Conservation (phyloP, 495 filamentous ascomycete species). For the Rhypophila decipiens region DNA sequence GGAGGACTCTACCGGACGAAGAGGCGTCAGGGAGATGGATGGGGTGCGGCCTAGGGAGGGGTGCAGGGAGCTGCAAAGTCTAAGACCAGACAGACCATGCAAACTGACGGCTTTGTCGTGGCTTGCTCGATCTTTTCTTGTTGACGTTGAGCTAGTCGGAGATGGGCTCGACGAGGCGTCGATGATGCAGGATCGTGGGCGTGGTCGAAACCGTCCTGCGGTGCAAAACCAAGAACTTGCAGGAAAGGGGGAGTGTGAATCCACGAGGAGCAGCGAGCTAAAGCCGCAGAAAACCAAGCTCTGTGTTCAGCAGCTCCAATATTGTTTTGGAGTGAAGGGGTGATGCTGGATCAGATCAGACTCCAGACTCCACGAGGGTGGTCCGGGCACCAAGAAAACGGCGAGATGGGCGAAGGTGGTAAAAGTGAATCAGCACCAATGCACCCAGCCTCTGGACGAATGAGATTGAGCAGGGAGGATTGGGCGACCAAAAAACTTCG, state of each 20-base stretch:
- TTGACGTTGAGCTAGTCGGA: constrained; percentile 3
- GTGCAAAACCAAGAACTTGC: constrained; percentile 12
- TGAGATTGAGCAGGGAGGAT: constrained; percentile 4
- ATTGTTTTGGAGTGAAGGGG: not conserved
- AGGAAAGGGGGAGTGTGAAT: not conserved
- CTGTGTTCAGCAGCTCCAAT: not conserved
- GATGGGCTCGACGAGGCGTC: constrained; percentile 1
- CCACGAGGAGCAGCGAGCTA: not conserved
- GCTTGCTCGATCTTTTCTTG: constrained; percentile 3
- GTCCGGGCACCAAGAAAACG: constrained; percentile 1
- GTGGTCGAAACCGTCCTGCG: constrained; percentile 25
- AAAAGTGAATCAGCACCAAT: constrained; percentile 16
- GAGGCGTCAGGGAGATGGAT: constrained; percentile 6
- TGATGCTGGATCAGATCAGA: not conserved
- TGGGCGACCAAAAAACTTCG: not conserved
- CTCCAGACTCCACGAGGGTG: not conserved
- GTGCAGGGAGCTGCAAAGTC: constrained; percentile 21
- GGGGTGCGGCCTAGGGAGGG: constrained; percentile 13
- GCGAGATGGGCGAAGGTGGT: constrained; percentile 6
- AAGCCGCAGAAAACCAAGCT: not conserved
- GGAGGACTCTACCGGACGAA: constrained; percentile 8
- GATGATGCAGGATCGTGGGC: not conserved
- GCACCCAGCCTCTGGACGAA: constrained; percentile 10
- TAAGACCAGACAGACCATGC: constrained; percentile 19
- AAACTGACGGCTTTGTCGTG: constrained; percentile 8